Percentiles rank a stretch among this genome's conserved stretches.
Evolutionary conservation across 2,329 filamentous ascomycete species (phyloP).

Genomic region (Botrytis elliptica): DNA sequence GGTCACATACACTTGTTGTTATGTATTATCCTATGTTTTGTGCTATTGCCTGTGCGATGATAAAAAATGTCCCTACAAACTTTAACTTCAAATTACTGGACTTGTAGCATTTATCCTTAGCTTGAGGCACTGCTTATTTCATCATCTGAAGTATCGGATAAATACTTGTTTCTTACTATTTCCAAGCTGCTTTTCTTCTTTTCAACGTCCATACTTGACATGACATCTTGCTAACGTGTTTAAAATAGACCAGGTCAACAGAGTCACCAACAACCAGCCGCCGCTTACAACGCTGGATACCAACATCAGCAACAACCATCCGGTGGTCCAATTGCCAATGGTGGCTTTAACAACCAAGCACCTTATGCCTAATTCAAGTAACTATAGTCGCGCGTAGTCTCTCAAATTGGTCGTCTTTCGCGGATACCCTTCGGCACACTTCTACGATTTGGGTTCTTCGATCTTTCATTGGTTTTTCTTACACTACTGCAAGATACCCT

Average conservation of each 20-base stretch:
- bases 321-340: neutral
- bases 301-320: conserved; percentile 12
- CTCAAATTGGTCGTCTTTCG: conserved; percentile 9
- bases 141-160: conserved; percentile 12
- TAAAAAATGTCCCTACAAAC: conserved; percentile 4
- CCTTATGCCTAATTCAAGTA: neutral
- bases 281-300: conserved; percentile 9
- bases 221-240: neutral
- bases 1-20: conserved; percentile 10
- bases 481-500: conserved; percentile 11
- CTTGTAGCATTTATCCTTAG: conserved; percentile 14
- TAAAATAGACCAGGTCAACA: conserved; percentile 5
- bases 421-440: conserved; percentile 15
- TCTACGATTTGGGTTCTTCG: conserved; percentile 13
- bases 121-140: neutral
- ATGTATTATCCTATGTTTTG: conserved; percentile 16
- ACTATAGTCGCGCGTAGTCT: neutral
- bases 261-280: neutral
- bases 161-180: neutral
- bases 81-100: neutral
- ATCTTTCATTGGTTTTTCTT: conserved; percentile 11
- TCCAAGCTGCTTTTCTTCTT: neutral
- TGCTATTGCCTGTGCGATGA: conserved; percentile 20
- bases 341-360: neutral
- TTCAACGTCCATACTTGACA: neutral